Conservation (phyloP, 768 basidiomycete species). For the Tulasnella sp. region DNA sequence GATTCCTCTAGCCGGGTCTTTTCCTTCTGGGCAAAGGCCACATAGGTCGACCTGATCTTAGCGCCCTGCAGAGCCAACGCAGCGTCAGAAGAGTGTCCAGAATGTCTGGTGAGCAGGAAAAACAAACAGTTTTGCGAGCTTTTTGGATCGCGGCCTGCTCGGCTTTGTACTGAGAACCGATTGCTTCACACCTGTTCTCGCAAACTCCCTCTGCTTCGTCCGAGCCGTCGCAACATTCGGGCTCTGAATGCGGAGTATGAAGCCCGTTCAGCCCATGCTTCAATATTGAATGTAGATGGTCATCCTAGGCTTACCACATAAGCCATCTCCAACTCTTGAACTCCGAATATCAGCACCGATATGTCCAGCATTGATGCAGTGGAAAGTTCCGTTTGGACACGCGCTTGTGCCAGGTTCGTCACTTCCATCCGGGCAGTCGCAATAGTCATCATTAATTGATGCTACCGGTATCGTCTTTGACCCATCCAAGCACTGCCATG, state of each 20-base stretch:
- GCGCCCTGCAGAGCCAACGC: slow-evolving; percentile 55
- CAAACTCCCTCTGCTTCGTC: slow-evolving; percentile 85
- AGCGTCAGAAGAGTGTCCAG: background rate
- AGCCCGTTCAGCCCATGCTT: background rate
- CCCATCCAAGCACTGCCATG: slow-evolving; percentile 79
- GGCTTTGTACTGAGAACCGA: slow-evolving; percentile 66
- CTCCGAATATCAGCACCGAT: slow-evolving; percentile 73
- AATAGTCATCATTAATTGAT: slow-evolving; percentile 90
- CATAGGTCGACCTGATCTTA: slow-evolving; percentile 87
- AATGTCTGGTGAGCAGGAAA: background rate
- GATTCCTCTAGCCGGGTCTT: slow-evolving; percentile 73
- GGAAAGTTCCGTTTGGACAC: slow-evolving; percentile 70
- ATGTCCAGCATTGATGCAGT: slow-evolving; percentile 85
- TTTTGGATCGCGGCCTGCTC: slow-evolving; percentile 71
- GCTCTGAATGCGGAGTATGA: slow-evolving; percentile 52
- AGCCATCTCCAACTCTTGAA: slow-evolving; percentile 84
- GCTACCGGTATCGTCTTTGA: slow-evolving; percentile 72
- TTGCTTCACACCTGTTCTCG: slow-evolving; percentile 66
- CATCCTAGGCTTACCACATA: slow-evolving; percentile 68
- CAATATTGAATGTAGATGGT: background rate
- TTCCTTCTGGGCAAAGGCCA: slow-evolving; percentile 84
- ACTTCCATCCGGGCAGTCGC: slow-evolving; percentile 91
- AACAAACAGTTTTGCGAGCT: slow-evolving; percentile 69
- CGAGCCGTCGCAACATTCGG: slow-evolving; percentile 92
- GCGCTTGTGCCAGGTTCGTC: slow-evolving; percentile 93